Percentiles rank a stretch among this genome's conserved stretches.
phyloP scores from a whole-genome alignment of 2,329 filamentous ascomycete species.

The Phaeoacremonium minimum region DNA sequence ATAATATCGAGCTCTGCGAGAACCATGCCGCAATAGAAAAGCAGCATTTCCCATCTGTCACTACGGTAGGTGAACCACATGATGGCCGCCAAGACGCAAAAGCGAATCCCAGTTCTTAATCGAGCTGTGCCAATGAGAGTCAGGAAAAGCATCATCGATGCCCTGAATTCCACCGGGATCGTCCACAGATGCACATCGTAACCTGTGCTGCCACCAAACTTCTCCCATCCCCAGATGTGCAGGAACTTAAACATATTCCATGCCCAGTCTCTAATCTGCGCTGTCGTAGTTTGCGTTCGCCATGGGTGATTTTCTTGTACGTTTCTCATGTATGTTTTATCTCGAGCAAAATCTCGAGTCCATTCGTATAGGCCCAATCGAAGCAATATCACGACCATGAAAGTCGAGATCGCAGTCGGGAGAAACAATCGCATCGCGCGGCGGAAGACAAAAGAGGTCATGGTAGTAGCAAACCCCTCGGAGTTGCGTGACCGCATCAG shows the following conservation, averaged over 20 bases:
- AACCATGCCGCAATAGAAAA: conserved; percentile 51
- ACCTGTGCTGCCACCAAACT: conserved; percentile 39
- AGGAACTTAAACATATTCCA: conserved; percentile 44
- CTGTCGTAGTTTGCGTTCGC: conserved; percentile 27
- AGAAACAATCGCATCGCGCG: conserved; percentile 47
- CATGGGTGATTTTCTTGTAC: conserved; percentile 43
- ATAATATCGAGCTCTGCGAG: conserved; percentile 52
- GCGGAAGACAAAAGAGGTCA: conserved; percentile 48
- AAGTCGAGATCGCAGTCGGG: conserved; percentile 44
- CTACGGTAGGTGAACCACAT: conserved; percentile 40
- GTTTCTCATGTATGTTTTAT: conserved; percentile 39
- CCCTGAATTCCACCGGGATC: conserved; percentile 57
- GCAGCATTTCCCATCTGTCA: conserved; percentile 49
- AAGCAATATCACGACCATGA: conserved; percentile 39
- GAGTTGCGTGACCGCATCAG: conserved; percentile 21
- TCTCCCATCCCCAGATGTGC: conserved; percentile 46
- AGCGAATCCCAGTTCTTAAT: conserved; percentile 35
- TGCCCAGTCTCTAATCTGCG: conserved; percentile 41
- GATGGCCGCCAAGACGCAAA: conserved; percentile 33
- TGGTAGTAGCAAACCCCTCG: conserved; percentile 35
- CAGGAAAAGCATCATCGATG: conserved; percentile 54
- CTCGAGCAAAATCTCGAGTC: conserved; percentile 39
- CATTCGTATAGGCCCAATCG: conserved; percentile 42
- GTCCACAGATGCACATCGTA: conserved; percentile 61
- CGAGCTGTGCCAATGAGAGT: conserved; percentile 44